Evolutionary conservation across 2,329 filamentous ascomycete species (phyloP).

Genomic region (Colletotrichum kahawae): DNA sequence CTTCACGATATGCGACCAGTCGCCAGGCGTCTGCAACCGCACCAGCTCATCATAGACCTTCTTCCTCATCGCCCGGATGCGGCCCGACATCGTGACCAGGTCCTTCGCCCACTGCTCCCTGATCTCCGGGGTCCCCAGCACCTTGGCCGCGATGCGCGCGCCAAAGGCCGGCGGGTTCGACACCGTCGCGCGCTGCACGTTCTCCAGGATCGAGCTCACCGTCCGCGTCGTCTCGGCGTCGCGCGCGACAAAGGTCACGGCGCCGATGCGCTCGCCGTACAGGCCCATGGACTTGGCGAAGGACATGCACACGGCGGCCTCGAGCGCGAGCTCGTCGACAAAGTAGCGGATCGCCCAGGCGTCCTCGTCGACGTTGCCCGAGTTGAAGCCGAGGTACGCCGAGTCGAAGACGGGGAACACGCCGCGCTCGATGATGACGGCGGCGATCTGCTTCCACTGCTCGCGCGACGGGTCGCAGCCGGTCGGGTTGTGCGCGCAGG

Average conservation of each 20-base stretch:
- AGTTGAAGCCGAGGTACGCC: slow-evolving; percentile 38
- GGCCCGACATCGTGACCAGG: slow-evolving; percentile 38
- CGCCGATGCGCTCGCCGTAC: slow-evolving; percentile 42
- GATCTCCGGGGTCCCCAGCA: slow-evolving; percentile 33
- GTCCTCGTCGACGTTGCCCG: slow-evolving; percentile 35
- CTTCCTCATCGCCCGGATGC: slow-evolving; percentile 39
- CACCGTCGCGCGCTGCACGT: slow-evolving; percentile 36
- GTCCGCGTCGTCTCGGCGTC: slow-evolving; percentile 7
- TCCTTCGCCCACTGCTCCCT: slow-evolving; percentile 38
- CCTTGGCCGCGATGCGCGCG: slow-evolving; percentile 35
- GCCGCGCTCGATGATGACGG: slow-evolving; percentile 27
- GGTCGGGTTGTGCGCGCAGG: slow-evolving; percentile 49
- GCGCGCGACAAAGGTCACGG: slow-evolving; percentile 30
- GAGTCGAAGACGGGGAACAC: slow-evolving; percentile 36
- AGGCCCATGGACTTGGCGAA: slow-evolving; percentile 66
- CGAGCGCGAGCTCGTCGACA: slow-evolving; percentile 40
- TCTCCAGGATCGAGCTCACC: slow-evolving; percentile 33
- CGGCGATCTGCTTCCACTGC: slow-evolving; percentile 35
- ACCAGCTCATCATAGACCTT: slow-evolving; percentile 36
- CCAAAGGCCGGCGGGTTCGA: slow-evolving; percentile 41
- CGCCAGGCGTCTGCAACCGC: slow-evolving; percentile 35
- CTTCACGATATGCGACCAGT: slow-evolving; percentile 40
- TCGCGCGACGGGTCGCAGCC: slow-evolving; percentile 42
- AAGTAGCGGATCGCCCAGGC: slow-evolving; percentile 38
- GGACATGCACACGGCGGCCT: slow-evolving; percentile 62